phyloP scores from a whole-genome alignment of 345 rosid species.

The Linum tenue region DNA sequence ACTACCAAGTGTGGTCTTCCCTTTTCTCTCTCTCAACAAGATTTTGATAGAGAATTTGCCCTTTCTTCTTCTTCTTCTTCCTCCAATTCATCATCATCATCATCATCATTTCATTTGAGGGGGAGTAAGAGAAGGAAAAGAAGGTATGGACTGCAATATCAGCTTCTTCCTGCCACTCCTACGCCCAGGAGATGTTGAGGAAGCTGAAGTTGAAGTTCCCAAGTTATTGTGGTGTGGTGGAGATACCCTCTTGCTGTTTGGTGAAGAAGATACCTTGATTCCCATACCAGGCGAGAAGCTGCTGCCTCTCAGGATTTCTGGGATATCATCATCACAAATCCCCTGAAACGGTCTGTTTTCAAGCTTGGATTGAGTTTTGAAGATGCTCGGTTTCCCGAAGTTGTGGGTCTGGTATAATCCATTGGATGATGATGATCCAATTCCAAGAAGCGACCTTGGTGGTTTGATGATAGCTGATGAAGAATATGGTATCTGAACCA shows the following conservation, averaged over 20 bases:
- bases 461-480: conserved; percentile 58
- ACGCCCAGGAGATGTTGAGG: conserved; percentile 32
- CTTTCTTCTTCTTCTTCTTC: background rate
- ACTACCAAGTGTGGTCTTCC: background rate
- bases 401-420: conserved; percentile 24
- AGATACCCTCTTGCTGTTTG: conserved; percentile 94
- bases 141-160: conserved; percentile 81
- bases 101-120: conserved; percentile 39
- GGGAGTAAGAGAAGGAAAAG: conserved; percentile 93
- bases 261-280: conserved; percentile 51
- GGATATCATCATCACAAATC: conserved; percentile 47
- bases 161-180: conserved; percentile 82
- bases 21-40: conserved; percentile 13
- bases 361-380: conserved; percentile 32
- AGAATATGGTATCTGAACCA: conserved; percentile 60
- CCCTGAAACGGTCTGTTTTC: conserved; percentile 39
- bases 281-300: conserved; percentile 34
- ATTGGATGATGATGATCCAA: conserved; percentile 31
- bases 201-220: conserved; percentile 21
- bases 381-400: conserved; percentile 35
- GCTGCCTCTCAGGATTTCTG: conserved; percentile 48
- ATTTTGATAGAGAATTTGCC: conserved; percentile 18
- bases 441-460: conserved; percentile 45
- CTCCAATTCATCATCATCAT: background rate
- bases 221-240: conserved; percentile 57